Evolutionary conservation across 1,284 basidiomycete genomes (phyloP).

Genomic region (Puccinia novopanici): DNA sequence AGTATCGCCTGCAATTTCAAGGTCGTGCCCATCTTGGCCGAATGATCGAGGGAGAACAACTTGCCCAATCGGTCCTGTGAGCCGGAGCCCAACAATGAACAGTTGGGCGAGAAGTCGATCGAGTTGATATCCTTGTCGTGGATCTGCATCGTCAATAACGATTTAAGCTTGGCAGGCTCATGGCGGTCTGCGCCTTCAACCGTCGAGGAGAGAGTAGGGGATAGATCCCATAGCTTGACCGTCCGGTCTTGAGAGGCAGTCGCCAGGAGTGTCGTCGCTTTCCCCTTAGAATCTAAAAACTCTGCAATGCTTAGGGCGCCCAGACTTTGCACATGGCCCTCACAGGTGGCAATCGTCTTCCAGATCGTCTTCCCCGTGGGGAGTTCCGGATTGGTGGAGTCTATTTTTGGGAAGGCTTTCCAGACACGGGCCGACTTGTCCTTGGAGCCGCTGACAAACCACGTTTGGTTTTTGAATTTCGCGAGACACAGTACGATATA

Average conservation of each 20-base stretch:
- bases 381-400: conserved; percentile 41
- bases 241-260: conserved; percentile 96
- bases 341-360: conserved; percentile 80
- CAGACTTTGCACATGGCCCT: conserved; percentile 91
- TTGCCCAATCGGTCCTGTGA: conserved; percentile 96
- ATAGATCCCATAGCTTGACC: conserved; percentile 96
- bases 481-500: conserved; percentile 90
- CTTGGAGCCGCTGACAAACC: conserved; percentile 87
- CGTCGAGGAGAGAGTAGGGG: conserved; percentile 60
- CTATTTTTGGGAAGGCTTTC: conserved; percentile 63
- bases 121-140: conserved; percentile 99
- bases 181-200: conserved; percentile 54
- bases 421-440: conserved; percentile 86
- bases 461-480: conserved; percentile 67
- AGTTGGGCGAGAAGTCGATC: conserved; percentile 87
- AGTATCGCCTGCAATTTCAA: conserved; percentile 80
- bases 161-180: conserved; percentile 67
- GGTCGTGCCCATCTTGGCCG: conserved; percentile 58
- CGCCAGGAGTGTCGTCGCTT: conserved; percentile 70
- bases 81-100: conserved; percentile 83
- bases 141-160: conserved; percentile 83
- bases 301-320: conserved; percentile 75
- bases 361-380: conserved; percentile 62
- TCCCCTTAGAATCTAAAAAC: conserved; percentile 51
- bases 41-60: conserved; percentile 70